A percentile compares a stretch with the other conserved stretches of the same genome.
These are phyloP conservation scores for Oenanthe javanica DNA, from an alignment of 140 eudicot species.

Conservation along the genomic window DNA sequence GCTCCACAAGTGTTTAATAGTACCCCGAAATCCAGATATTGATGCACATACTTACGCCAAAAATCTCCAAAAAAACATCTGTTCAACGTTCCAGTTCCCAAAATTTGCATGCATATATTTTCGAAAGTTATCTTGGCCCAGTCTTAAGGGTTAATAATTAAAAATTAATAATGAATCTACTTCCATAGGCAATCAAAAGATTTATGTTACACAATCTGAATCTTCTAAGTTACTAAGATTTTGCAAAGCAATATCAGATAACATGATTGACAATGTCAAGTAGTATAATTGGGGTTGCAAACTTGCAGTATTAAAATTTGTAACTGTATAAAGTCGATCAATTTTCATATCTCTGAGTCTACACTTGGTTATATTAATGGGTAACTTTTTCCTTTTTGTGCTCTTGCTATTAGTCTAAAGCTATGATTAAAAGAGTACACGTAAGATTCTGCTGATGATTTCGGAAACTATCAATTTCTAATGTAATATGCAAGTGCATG, in stretches of 20 bases:
- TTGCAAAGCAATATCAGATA: not conserved
- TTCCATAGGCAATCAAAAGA: not conserved
- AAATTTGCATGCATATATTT: not conserved
- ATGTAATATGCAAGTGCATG: not conserved
- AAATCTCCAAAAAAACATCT: not conserved
- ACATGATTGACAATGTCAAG: not conserved
- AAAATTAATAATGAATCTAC: not conserved
- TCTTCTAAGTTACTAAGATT: not conserved
- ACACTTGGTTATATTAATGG: not conserved
- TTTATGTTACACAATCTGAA: not conserved
- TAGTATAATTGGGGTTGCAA: not conserved
- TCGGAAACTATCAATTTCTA: not conserved
- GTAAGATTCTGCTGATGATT: not conserved
- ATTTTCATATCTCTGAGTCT: not conserved
- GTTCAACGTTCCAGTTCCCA: not conserved
- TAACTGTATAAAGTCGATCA: not conserved
- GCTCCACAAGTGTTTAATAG: not conserved
- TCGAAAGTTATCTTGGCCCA: not conserved
- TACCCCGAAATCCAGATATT: not conserved
- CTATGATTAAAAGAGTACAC: not conserved
- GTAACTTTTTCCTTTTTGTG: not conserved
- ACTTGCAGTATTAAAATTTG: not conserved
- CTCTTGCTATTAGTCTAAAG: not conserved
- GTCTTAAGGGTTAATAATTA: not conserved
- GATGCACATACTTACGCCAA: not conserved